Base-by-base conservation (phyloP, 257 asterid genomes). In the Capsicum pubescens region DNA sequence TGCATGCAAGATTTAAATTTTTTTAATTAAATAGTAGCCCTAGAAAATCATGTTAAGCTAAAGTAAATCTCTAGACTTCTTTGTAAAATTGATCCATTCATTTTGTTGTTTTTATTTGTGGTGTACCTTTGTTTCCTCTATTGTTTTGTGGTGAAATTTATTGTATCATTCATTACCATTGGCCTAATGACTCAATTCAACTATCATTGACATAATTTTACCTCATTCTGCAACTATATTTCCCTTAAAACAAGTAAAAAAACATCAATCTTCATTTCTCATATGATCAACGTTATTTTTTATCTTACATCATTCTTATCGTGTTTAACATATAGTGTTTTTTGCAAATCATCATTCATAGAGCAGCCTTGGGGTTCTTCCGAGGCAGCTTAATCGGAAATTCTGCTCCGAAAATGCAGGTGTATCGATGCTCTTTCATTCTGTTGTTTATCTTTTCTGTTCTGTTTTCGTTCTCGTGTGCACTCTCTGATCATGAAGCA, bases 401-500 rank as follows among this genome's bases (percentile, higher is more conserved):
- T 26, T 54, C 26, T 36, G 64, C 26, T 52, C 12, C 4, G 26
- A 54, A 77, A 26, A 77, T 77, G 64, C 81, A 54, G 81, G 48
- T 15, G n/a, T 77, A 54, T 77, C 64, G 32, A 14, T 8, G 64
- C 54, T 54, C 32, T 58, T 17, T 85, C 76, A 39, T 76, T 61
- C 72, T 85, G 58, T 52, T 84, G 3, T 13, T 86, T 5, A 63
- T 63, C 44, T 80, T 15, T 26, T 56, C 15, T 13, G n/a, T 14
- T 77, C 81, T 77, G 81, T 52, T 26, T 54, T 54, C 86, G 1
- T 0, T 83, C 32, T 80, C 86, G 44, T 21, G 19, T 17, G 86
- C 88, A 39, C 32, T 88, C 39, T 72, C 79, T 61, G 83, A 85
- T 57, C 83, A 69, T 0, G 86, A 87, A 71, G 84, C 69, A 50